Base-by-base conservation (phyloP, 805 yeast species). In the Spathaspora arborariae region DNA sequence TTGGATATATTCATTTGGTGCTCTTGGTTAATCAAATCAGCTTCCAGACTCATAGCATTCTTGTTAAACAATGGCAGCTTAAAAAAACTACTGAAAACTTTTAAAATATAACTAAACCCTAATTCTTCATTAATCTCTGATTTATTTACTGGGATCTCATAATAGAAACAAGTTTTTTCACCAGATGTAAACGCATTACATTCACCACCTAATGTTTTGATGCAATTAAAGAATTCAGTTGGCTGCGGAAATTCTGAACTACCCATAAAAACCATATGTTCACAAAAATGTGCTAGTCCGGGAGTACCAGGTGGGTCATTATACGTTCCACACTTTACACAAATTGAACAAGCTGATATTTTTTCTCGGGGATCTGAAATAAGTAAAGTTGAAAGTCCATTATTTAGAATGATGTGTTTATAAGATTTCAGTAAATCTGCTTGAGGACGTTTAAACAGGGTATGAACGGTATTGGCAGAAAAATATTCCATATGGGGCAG, bases 261-360 rank as follows among this genome's bases (percentile, higher is more conserved):
- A 2, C 84, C 86, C 46, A 56, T 51, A 51, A 59, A 68, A 20
- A 61, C 45, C 50, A 59, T 40, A 47, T 58, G 62, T 48, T 63
- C 62, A 49, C 62, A 49, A 46, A 60, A 44, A 67, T 92, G 99
- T 0, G 98, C 98, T 33, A 92, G 59, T 0, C 99, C 99, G 0
- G 81, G 81, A 1, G 85, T 54, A 4, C 74, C 75, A 5, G 67
- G 70, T 0, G 96, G 92, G 53, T 92, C 97, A 41, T 82, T 74
- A 56, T 82, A 83, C 1, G 96, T 82, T 7, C 99, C 99, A 0
- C 88, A 72, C 2, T 84, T 83, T 1, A 90, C 88, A 34, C 88
- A 79, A 5, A 92, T 56, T 1, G 96, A 81, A 16, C 87, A 84
- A 0, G 94, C 76, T 2, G 86, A 83, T 11, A 74, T 54, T 39